Evolutionary conservation across 2,329 filamentous ascomycete genomes (phyloP).

Genomic region (Xylaria multiplex): DNA sequence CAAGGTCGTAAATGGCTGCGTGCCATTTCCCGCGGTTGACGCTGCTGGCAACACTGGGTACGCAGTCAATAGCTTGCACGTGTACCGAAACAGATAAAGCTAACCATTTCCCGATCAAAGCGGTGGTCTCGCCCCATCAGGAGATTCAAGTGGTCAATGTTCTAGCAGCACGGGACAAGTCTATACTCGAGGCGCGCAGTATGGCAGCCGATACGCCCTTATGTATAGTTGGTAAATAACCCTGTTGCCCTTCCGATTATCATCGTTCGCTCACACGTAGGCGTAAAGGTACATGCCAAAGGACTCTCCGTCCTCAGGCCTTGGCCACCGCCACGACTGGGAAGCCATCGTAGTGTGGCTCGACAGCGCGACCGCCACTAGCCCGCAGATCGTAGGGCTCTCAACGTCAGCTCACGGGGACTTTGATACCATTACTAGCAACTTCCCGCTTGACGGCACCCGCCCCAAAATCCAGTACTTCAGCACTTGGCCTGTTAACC

Average conservation of each 20-base stretch:
- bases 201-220: conserved; percentile 46
- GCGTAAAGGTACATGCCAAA: conserved; percentile 53
- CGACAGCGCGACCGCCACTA: conserved; percentile 39
- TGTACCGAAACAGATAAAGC: neutral
- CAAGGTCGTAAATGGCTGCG: conserved; percentile 64
- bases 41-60: conserved; percentile 53
- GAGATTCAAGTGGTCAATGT: conserved; percentile 45
- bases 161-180: conserved; percentile 49
- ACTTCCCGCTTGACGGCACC: conserved; percentile 43
- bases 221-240: conserved; percentile 48
- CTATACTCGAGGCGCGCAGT: conserved; percentile 46
- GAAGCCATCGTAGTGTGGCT: conserved; percentile 51
- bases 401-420: conserved; percentile 50
- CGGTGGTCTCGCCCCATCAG: conserved; percentile 46
- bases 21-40: conserved; percentile 67
- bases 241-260: conserved; percentile 4
- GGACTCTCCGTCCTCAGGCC: conserved; percentile 51
- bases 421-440: conserved; percentile 43
- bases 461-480: conserved; percentile 49
- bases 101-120: conserved; percentile 33
- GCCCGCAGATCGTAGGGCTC: conserved; percentile 47
- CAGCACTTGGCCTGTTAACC: conserved; percentile 49
- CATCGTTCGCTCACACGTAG: conserved; percentile 21
- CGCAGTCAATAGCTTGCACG: neutral
- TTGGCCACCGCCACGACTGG: conserved; percentile 54